Conservation (phyloP, 228 moss, liverwort and hornwort species). For the Sphagnum magellanicum region DNA sequence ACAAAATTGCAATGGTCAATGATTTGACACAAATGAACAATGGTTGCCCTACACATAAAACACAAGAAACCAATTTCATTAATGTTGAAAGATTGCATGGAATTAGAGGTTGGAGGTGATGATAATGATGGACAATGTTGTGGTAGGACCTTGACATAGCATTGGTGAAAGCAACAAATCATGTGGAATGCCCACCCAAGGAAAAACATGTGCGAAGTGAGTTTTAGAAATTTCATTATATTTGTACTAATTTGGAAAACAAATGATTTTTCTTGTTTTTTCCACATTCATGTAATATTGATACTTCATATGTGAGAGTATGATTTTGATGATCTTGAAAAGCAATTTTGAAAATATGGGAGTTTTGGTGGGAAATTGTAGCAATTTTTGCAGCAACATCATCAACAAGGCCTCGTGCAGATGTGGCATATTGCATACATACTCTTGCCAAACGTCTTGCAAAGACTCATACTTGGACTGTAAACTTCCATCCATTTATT, state of each 20-base stretch:
- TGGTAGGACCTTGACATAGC: slow-evolving; percentile 97
- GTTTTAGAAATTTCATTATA: slow-evolving; percentile 8
- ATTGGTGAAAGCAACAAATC: slow-evolving; percentile 97
- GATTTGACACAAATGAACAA: background rate
- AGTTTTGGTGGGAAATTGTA: slow-evolving; percentile 20
- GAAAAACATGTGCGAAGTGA: slow-evolving; percentile 99
- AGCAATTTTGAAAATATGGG: background rate
- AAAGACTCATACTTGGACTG: slow-evolving; percentile 97
- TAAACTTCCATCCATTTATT: slow-evolving; percentile 13
- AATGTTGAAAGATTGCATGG: background rate
- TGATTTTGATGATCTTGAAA: too few species aligned
- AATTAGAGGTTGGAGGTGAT: background rate
- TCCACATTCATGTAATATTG: background rate
- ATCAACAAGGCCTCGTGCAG: slow-evolving; percentile 82
- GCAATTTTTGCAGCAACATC: slow-evolving; percentile 94
- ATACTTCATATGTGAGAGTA: too few species aligned
- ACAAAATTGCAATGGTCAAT: background rate
- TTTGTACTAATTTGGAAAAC: background rate
- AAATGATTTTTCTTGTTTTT: background rate
- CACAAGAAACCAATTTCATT: too few species aligned
- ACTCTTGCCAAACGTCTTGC: slow-evolving; percentile 86
- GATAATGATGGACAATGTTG: background rate
- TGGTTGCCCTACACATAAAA: background rate
- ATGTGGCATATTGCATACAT: slow-evolving; percentile 97
- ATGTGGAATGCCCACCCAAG: slow-evolving; percentile 92